Evolutionary conservation across 352 stramenopile genomes (phyloP), one percentile per base, ranked within the genome.

Genomic region (Globisporangium polare): DNA sequence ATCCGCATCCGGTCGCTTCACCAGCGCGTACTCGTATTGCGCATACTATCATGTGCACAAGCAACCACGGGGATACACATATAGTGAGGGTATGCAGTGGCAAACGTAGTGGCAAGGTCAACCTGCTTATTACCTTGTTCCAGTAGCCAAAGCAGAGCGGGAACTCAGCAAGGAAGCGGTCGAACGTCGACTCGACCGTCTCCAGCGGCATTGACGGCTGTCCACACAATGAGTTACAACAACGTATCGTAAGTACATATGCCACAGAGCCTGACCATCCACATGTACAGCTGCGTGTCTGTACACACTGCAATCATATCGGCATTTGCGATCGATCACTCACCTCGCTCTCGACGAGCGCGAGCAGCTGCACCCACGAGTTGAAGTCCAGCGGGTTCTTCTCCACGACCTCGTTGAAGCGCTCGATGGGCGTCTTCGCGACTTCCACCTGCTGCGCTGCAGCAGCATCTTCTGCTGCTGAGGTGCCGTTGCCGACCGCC

Each of bases 71-170:
- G 58, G 13, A 33, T 0, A 20, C 12, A 56, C n/a, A 54, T 10
- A 43, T 3, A 26, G 10, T 29, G n/a, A 43, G 50, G 0, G 13
- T 29, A 46, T 66, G 15, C 12, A 13, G 41, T 22, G 33, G 5
- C 0, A 29, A 17, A 39, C 54, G 26, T 10, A 6, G 27, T 12
- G 22, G 18, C 43, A 18, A 15, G 15, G 18, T 17, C 51, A 47
- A 13, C 31, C 2, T 56, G 20, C 13, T 42, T 8, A 10, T 42
- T 41, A 91, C 84, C 80, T 93, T 93, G 71, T 90, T 93, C 84
- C 84, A 93, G 67, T 93, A 93, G 68, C 84, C 84, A 68, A 90
- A 93, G 58, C 84, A 93, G 43, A 93, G 72, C 42, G 84, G 84
- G 50, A 93, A 93, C 65, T 90, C 80, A 24, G 15, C 45, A 62